Conservation (phyloP, 1,139 yeast species). For the Candida tropicalis region DNA sequence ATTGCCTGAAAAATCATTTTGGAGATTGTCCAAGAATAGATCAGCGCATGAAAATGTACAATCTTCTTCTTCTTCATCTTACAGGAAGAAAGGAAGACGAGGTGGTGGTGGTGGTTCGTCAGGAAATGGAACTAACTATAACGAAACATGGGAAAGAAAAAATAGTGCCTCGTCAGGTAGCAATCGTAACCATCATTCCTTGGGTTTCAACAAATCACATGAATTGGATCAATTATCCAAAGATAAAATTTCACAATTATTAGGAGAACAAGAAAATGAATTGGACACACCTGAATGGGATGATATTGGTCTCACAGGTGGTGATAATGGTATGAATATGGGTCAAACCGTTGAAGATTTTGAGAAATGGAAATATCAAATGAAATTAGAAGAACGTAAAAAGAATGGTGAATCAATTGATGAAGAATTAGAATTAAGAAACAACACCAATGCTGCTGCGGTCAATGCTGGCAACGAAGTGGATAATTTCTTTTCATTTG, state of each 20-base stretch:
- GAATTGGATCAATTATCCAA: conserved; percentile 32
- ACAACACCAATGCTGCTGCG: conserved; percentile 17
- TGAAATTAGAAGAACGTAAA: conserved; percentile 58
- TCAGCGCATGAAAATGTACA: conserved; percentile 10
- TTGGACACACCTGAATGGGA: conserved; percentile 56
- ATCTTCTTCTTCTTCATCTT: background rate
- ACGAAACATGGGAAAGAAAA: conserved; percentile 33
- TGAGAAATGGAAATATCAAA: conserved; percentile 67
- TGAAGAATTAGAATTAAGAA: conserved; percentile 23
- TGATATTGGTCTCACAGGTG: conserved; percentile 12
- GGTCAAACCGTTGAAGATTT: conserved; percentile 71
- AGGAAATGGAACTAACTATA: conserved; percentile 18
- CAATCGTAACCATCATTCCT: conserved; percentile 15
- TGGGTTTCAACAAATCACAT: conserved; percentile 23
- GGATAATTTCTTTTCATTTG: conserved; percentile 55
- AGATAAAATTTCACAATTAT: conserved; percentile 34
- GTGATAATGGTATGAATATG: conserved; percentile 23
- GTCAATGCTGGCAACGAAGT: conserved; percentile 45
- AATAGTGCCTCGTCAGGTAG: conserved; percentile 3
- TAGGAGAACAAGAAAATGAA: conserved; percentile 42
- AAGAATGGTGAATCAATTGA: conserved; percentile 49
- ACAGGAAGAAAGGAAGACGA: conserved; percentile 8
- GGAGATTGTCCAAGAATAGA: conserved; percentile 28
- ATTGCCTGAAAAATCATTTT: conserved; percentile 47
- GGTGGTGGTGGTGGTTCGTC: conserved; percentile 6